These are phyloP conservation scores for Amanita fuliginea DNA, from an alignment of 768 basidiomycete genomes.

Conservation along the genomic window DNA sequence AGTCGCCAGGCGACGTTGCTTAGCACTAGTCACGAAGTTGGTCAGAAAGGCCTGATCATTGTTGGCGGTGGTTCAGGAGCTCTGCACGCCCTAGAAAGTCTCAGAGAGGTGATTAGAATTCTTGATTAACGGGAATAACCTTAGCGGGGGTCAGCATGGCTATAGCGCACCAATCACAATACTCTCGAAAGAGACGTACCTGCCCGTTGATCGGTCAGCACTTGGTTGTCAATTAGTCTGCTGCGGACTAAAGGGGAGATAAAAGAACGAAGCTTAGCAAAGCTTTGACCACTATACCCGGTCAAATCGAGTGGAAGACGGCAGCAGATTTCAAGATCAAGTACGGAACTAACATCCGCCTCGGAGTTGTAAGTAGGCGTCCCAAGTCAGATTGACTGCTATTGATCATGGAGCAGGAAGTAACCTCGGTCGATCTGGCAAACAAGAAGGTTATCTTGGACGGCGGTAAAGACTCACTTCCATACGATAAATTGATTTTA, in stretches of 20 bases:
- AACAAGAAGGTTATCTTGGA: conserved; percentile 55
- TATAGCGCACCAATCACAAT: conserved; percentile 71
- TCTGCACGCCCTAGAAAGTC: conserved; percentile 66
- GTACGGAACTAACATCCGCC: conserved; percentile 55
- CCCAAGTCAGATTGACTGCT: background rate
- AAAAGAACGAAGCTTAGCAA: conserved; percentile 85
- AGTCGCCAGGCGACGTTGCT: conserved; percentile 48
- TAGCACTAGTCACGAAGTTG: conserved; percentile 31
- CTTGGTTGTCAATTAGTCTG: background rate
- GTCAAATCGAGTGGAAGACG: conserved; percentile 67
- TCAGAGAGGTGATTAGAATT: conserved; percentile 50
- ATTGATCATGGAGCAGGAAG: conserved; percentile 32
- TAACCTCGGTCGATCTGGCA: conserved; percentile 55
- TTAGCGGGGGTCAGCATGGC: conserved; percentile 40
- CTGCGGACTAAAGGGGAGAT: background rate
- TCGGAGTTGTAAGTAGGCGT: conserved; percentile 34
- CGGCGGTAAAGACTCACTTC: conserved; percentile 42
- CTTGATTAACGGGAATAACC: background rate
- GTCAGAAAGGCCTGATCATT: conserved; percentile 63
- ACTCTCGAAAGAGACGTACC: conserved; percentile 66
- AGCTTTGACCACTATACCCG: conserved; percentile 63
- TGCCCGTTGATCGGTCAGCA: conserved; percentile 72
- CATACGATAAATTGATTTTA: conserved; percentile 72
- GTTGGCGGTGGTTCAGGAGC: conserved; percentile 80
- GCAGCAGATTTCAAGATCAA: conserved; percentile 69